Evolutionary conservation across 306 rosid genomes (phyloP), one percentile per base, ranked within the genome.

Genomic region (Gillenia trifoliata): DNA sequence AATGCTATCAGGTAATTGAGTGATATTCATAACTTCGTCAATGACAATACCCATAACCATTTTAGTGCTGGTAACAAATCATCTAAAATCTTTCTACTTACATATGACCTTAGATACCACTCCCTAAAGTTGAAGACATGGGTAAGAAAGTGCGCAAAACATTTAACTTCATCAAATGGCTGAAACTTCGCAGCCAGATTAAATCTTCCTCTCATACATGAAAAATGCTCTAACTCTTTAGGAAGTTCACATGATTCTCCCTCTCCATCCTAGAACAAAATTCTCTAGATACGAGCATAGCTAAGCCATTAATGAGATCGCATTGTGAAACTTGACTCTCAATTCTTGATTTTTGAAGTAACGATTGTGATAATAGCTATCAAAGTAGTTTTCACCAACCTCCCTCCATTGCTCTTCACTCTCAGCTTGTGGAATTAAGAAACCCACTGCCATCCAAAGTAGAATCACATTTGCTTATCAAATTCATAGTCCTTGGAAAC

Each of bases 371-470:
- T 33, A 47, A 22, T 1, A 74, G 13, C 1, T 80, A 45, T 20
- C 4, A n/a, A 78, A 49, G 19, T 47, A 79, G 0, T 73, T 54
- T 22, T 73, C 33, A 5, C 74, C 79, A 6, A 40, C 36, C 0
- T 60, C n/a, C 64, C 38, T 68, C 79, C 31, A 70, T 68, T 28
- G 34, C 11, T 41, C 28, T 15, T 11, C 25, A 20, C n/a, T 11
- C 8, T 63, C 47, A 0, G 8, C 23, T 50, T 47, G 38, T 1
- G 30, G 31, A 23, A 80, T 23, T 29, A n/a, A n/a, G n/a, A 80
- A 22, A 50, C 73, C 68, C 30, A 72, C 67, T 2, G 73, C 80
- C 72, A 75, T 63, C 80, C 84, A 80, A 1, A 68, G 31, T 1
- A 52, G 10, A 15, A 75, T 22, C 8, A 80, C 19, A 0, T 47